These are phyloP conservation scores for Cordyceps tenuipes DNA, from an alignment of 2,329 filamentous ascomycete species.

Conservation along the genomic window DNA sequence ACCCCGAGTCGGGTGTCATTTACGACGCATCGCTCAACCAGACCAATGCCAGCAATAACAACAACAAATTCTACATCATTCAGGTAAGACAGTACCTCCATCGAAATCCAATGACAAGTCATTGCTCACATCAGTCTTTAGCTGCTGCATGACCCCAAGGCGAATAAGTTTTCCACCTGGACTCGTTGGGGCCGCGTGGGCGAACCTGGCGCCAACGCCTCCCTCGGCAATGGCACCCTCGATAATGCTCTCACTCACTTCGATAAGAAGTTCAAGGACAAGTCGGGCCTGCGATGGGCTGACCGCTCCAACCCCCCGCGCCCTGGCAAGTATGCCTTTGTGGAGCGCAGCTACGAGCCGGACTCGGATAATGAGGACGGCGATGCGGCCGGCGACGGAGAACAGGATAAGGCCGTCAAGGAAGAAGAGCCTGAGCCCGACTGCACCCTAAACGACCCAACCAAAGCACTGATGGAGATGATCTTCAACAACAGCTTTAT, in stretches of 20 bases:
- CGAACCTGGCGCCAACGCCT: slow-evolving; percentile 42
- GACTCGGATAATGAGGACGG: slow-evolving; percentile 53
- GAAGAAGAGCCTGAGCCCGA: slow-evolving; percentile 30
- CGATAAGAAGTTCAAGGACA: slow-evolving; percentile 54
- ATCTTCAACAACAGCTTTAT: slow-evolving; percentile 79
- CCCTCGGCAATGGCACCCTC: slow-evolving; percentile 35
- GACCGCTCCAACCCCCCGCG: slow-evolving; percentile 48
- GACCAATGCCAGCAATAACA: slow-evolving; percentile 61
- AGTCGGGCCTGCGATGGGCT: slow-evolving; percentile 49
- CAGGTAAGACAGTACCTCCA: slow-evolving; percentile 41
- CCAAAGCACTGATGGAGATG: slow-evolving; percentile 65
- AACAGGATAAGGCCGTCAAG: slow-evolving; percentile 28
- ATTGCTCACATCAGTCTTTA: slow-evolving; percentile 19
- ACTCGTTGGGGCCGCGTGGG: slow-evolving; percentile 76
- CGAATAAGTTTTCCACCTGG: slow-evolving; percentile 51
- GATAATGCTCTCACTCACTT: slow-evolving; percentile 41
- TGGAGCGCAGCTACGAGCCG: slow-evolving; percentile 68
- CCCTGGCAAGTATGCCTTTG: slow-evolving; percentile 66
- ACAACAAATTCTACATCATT: slow-evolving; percentile 76
- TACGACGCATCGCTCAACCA: slow-evolving; percentile 76
- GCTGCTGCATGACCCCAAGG: slow-evolving; percentile 32
- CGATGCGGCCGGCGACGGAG: slow-evolving; percentile 20
- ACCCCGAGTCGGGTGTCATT: slow-evolving; percentile 51
- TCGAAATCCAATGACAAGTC: not conserved
- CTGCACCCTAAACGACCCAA: slow-evolving; percentile 49